Percentiles rank a stretch among this genome's conserved stretches.
Evolutionary conservation across 164 flowering plant species (phyloP).

Genomic region (Nymphaea thermarum): DNA sequence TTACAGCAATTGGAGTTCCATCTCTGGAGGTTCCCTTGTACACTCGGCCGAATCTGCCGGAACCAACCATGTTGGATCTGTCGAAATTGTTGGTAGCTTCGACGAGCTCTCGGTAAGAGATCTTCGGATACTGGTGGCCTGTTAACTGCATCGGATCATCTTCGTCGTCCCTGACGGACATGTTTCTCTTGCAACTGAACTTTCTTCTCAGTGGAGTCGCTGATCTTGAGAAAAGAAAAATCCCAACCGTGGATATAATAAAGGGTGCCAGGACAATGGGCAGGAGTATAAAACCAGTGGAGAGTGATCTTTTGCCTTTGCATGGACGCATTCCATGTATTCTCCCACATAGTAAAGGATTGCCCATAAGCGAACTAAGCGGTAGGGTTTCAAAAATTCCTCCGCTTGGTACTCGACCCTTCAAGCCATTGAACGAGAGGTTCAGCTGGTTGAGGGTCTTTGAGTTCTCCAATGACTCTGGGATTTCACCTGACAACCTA

Average conservation of each 20-base stretch:
- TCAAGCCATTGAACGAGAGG: constrained; percentile 68
- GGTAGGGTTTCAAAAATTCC: constrained; percentile 46
- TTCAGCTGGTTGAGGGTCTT: constrained; percentile 42
- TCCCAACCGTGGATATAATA: constrained; percentile 13
- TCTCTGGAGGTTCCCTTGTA: constrained; percentile 64
- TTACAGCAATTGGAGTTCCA: constrained; percentile 61
- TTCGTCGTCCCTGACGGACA: constrained; percentile 2
- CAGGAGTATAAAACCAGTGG: constrained; percentile 10
- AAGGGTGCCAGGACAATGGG: constrained; percentile 32
- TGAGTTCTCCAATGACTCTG: constrained; percentile 43
- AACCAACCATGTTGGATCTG: constrained; percentile 52
- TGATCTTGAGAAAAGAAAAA: constrained; percentile 33
- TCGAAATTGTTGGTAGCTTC: constrained; percentile 79
- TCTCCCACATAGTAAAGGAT: constrained; percentile 51
- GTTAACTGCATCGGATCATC: constrained; percentile 24
- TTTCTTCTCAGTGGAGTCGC: constrained; percentile 17
- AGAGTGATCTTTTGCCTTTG: constrained; percentile 12
- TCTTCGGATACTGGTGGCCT: constrained; percentile 42
- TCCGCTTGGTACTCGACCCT: constrained; percentile 39
- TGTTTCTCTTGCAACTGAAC: not conserved
- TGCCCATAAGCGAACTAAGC: constrained; percentile 48
- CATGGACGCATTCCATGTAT: constrained; percentile 46
- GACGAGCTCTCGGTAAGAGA: constrained; percentile 49
- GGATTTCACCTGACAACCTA: constrained; percentile 43
- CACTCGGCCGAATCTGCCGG: constrained; percentile 80